Conservation (phyloP, 129 eudicot species). For the Flaveria ramosissima region DNA sequence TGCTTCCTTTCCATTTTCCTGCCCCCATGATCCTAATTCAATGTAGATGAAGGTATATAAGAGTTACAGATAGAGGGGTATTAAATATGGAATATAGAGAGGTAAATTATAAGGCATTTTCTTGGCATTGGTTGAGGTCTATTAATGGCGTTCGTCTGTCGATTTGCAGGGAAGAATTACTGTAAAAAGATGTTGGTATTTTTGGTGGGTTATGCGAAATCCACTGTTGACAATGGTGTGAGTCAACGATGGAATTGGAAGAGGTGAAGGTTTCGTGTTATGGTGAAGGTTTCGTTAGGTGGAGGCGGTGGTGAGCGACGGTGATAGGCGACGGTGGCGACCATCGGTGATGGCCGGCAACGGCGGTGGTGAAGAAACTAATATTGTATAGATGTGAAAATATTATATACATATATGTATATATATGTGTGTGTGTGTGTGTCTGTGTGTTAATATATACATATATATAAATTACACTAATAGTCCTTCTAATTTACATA, state of each 20-base stretch:
- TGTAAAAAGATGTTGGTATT: background rate
- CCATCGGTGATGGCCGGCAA: no score
- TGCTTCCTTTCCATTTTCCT: constrained; percentile 58
- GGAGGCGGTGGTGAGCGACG: no score
- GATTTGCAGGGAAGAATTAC: constrained; percentile 19
- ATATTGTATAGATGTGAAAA: no score
- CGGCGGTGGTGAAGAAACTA: no score
- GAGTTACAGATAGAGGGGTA: background rate
- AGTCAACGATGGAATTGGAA: background rate
- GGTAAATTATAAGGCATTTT: constrained; percentile 5
- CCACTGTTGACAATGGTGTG: constrained; percentile 22
- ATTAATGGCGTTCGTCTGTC: constrained; percentile 19
- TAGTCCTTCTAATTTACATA: no score
- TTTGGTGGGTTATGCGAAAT: background rate
- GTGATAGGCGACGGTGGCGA: no score
- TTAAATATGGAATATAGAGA: constrained; percentile 20
- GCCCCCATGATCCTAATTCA: background rate
- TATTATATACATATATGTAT: no score
- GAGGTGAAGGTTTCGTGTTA: background rate
- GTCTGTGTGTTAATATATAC: no score
- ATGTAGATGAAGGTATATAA: background rate
- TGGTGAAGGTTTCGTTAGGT: no score
- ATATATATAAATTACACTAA: no score
- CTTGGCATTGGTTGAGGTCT: background rate
- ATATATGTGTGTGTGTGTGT: no score